Conservation (phyloP, 1,284 basidiomycete genomes). For the Tylopilus orsonianus region DNA sequence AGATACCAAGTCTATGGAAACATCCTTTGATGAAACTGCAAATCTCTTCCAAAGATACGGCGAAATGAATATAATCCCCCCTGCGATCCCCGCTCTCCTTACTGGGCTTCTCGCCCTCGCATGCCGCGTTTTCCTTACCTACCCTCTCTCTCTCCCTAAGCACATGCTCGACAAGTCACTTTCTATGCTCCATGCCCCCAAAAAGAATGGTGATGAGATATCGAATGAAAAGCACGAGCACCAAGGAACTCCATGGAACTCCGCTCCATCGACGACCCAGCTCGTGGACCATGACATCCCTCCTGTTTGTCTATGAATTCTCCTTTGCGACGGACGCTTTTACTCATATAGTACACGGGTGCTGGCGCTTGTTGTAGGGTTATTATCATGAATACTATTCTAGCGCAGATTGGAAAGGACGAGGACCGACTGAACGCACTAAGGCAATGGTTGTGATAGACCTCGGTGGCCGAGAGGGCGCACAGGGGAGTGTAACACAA, state of each 20-base stretch:
- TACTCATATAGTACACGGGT: slow-evolving; percentile 47
- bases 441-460: not conserved
- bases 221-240: slow-evolving; percentile 33
- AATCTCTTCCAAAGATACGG: slow-evolving; percentile 27
- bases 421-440: slow-evolving; percentile 13
- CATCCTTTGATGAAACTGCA: slow-evolving; percentile 28
- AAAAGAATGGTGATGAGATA: slow-evolving; percentile 33
- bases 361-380: slow-evolving; percentile 47
- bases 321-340: slow-evolving; percentile 36
- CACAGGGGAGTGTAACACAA: slow-evolving; percentile 28
- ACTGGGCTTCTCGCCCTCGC: slow-evolving; percentile 43
- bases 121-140: slow-evolving; percentile 44
- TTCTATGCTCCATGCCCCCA: slow-evolving; percentile 33
- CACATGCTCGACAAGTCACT: slow-evolving; percentile 37
- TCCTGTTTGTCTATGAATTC: slow-evolving; percentile 53
- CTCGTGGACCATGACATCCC: slow-evolving; percentile 35
- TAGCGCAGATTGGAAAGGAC: slow-evolving; percentile 31
- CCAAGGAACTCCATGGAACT: slow-evolving; percentile 24
- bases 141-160: slow-evolving; percentile 46
- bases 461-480: not conserved
- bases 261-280: slow-evolving; percentile 27
- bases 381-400: slow-evolving; percentile 39
- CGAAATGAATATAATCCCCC: slow-evolving; percentile 28
- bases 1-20: slow-evolving; percentile 26
- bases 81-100: slow-evolving; percentile 42